Conservation (phyloP, 345 rosid species). For the Hibiscus syriacus region DNA sequence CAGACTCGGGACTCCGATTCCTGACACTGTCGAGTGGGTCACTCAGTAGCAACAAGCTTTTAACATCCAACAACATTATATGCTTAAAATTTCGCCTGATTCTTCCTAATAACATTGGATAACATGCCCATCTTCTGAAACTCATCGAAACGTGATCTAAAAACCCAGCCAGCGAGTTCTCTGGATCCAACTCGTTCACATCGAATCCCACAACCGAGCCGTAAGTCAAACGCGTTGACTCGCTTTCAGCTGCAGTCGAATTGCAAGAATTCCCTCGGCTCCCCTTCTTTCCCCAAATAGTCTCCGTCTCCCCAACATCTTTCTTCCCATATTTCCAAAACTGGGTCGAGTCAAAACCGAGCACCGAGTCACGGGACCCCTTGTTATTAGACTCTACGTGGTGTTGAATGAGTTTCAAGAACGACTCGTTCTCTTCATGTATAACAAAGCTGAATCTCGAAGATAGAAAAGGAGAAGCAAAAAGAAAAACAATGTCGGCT, state of each 20-base stretch:
- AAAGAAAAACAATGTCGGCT: constrained; percentile 59
- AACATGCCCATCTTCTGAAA: constrained; percentile 82
- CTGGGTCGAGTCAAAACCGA: constrained; percentile 37
- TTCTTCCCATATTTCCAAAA: constrained; percentile 38
- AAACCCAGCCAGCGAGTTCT: constrained; percentile 77
- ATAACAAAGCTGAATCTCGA: constrained; percentile 34
- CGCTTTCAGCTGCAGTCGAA: constrained; percentile 15
- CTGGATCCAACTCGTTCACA: constrained; percentile 76
- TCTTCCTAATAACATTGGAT: constrained; percentile 83
- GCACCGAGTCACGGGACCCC: constrained; percentile 17
- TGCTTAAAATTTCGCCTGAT: constrained; percentile 73
- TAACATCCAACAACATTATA: constrained; percentile 52
- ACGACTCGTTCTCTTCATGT: constrained; percentile 61
- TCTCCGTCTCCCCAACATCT: constrained; percentile 52
- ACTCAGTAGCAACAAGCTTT: constrained; percentile 37
- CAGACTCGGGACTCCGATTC: constrained; percentile 55
- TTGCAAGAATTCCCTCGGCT: constrained; percentile 21
- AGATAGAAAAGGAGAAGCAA: constrained; percentile 21
- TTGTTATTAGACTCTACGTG: constrained; percentile 22
- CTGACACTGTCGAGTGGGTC: constrained; percentile 72
- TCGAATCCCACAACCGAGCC: constrained; percentile 86
- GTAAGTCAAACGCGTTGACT: constrained; percentile 47
- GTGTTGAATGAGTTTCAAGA: constrained; percentile 40
- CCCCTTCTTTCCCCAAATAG: constrained; percentile 81
- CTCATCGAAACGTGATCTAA: constrained; percentile 61